Base-by-base conservation (phyloP, 2,329 filamentous ascomycete genomes). In the Calonectria pseudoreteaudii region DNA sequence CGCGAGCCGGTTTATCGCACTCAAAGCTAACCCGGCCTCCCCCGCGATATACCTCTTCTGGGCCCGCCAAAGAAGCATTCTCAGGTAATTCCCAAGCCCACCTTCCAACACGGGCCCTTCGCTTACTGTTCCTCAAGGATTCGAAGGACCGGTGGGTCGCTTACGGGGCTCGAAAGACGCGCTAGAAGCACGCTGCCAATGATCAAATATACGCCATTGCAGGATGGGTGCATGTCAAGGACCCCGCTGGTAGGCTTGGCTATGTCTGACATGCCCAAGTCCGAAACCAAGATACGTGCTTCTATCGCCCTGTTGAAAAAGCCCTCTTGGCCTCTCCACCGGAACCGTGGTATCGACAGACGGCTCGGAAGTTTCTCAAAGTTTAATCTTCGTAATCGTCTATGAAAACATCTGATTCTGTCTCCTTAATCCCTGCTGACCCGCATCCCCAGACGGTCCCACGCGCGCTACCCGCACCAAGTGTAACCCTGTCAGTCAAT, bases 381-480 rank as follows among this genome's bases (percentile, higher is more conserved):
- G 31, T 34, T 30, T 62, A 62, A 38, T 62, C 41, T 62, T 41
- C 56, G 56, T 62, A 52, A 66, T 66, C 11, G 47, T 10, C 44
- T 31, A 47, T 52, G 30, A 66, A 50, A 66, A 52, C 64, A 23
- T 66, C 47, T 47, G 64, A 66, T 66, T 53, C 20, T 26, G 18
- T 30, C 14, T 13, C 34, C n/a, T 30, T 8, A 16, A 16, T n/a
- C 56, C 56, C 56, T 23, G 56, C 26, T 18, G 28, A 62, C 56
- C 34, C 26, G 18, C 38, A 62, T 62, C 13, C 38, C n/a, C 20
- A 62, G 34, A 62, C 56, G 56, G 56, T 28, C 56, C 34, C 34
- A 36, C 56, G 10, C 23, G 14, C 10, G 10, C 13, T 30, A 38
- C 56, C 36, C 23, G 13, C 26, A 30, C 3, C 4, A 5, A 30